Evolutionary conservation across 2,329 filamentous ascomycete species (phyloP).

Genomic region (Cadophora sp.): DNA sequence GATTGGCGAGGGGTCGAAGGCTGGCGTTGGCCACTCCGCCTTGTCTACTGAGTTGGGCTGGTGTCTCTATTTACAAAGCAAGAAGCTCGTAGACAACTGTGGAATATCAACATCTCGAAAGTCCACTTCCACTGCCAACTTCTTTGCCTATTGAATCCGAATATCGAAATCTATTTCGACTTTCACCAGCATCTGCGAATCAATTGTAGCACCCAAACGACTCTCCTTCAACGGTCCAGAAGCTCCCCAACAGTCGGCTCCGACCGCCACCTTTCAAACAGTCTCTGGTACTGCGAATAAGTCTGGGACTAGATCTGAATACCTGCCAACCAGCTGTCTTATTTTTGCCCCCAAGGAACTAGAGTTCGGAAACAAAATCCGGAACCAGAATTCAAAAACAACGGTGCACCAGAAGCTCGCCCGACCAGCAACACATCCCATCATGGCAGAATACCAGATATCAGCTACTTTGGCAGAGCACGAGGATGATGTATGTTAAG

Average conservation of each 20-base stretch:
- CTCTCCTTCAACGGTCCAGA: not conserved
- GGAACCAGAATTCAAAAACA: not conserved
- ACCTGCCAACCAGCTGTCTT: not conserved
- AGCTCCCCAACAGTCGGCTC: not conserved
- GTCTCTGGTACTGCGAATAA: not conserved
- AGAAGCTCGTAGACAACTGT: slow-evolving; percentile 5
- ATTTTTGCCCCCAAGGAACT: not conserved
- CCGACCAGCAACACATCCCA: not conserved
- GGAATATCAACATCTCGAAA: not conserved
- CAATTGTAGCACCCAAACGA: not conserved
- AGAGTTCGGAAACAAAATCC: not conserved
- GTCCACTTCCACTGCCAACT: no score
- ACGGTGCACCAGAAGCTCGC: not conserved
- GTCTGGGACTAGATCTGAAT: not conserved
- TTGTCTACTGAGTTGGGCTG: not conserved
- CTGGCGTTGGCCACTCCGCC: not conserved
- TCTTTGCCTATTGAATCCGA: not conserved
- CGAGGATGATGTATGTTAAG: slow-evolving; percentile 83
- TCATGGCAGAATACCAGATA: slow-evolving; percentile 88
- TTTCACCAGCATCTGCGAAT: not conserved
- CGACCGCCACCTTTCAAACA: not conserved
- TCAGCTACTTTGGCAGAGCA: slow-evolving; percentile 89
- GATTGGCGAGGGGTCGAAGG: slow-evolving; percentile 16
- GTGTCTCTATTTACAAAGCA: slow-evolving; percentile 21
- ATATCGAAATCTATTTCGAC: not conserved